Evolutionary conservation across 75 land plant species (phyloP), one percentile per base, ranked within the genome.

Genomic region (Picea glauca): DNA sequence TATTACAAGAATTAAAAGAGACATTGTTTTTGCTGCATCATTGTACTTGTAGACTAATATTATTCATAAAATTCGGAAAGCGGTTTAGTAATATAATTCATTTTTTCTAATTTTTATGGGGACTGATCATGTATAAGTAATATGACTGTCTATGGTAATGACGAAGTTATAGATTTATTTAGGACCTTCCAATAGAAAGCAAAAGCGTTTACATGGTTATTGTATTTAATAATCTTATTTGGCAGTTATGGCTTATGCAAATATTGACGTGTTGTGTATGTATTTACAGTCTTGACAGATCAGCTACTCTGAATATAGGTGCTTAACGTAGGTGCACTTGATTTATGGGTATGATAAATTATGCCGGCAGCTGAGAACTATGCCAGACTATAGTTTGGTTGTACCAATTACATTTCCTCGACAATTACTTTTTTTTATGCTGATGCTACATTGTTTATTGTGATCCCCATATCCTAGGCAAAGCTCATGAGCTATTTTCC

Each of bases 11-110:
- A 95, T 95, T 46, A 95, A 95, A 76, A 84, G 98, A 61, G 98
- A 95, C 64, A 93, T 95, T 72, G 98, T 95, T 4, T 95, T 95
- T 84, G 98, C 98, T 70, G 98, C 98, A 76, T 95, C 98, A 21
- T 68, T 95, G 63, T 95, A 95, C 80, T 84, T 93, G 77, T 94
- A 90, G 76, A 30, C 40, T 72, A 57, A 83, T 83, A n/a, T 70
- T n/a, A 68, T 38, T 68, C 1, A 6, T 8, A 17, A 40, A 68
- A 40, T 68, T 68, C 40, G 17, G 40, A n/a, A 23, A 70, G 40
- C 8, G 43, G 20, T 18, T 66, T 17, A 33, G 33, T 15, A 66
- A 33, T 5, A 5, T 70, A 43, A 2, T 40, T 21, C 40, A 2
- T 70, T 40, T 43, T 40, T 70, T 43, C 13, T 70, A 32, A 18